These are phyloP conservation scores for Saccharomyces pastorianus DNA, from an alignment of 1,139 yeast genomes.

Conservation along the genomic window DNA sequence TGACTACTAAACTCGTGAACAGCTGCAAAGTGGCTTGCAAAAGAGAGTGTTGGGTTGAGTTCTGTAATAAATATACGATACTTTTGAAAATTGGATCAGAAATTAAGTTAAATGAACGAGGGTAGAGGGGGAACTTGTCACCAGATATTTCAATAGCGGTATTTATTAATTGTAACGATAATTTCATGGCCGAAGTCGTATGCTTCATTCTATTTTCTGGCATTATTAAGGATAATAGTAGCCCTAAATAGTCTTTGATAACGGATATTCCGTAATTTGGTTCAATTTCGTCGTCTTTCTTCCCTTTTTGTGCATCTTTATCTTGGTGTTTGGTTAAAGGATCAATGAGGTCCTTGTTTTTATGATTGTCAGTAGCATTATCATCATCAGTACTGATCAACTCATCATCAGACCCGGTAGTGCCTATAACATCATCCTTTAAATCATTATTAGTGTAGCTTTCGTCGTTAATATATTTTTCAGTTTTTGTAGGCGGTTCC, in stretches of 20 bases:
- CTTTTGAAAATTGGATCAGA: conserved; percentile 77
- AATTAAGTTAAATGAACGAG: conserved; percentile 55
- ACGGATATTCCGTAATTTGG: conserved; percentile 32
- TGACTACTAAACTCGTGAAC: conserved; percentile 56
- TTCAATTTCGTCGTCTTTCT: conserved; percentile 8
- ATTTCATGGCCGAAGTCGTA: conserved; percentile 75
- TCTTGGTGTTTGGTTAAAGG: background rate
- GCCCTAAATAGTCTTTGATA: conserved; percentile 42
- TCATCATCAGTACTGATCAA: background rate
- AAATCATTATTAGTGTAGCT: conserved; percentile 28
- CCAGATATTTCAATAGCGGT: conserved; percentile 82
- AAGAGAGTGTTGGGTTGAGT: conserved; percentile 54
- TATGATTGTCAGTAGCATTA: background rate
- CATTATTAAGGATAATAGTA: conserved; percentile 69
- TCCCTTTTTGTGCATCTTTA: background rate
- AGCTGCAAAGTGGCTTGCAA: conserved; percentile 68
- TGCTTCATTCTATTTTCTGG: conserved; percentile 77
- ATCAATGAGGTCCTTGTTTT: background rate
- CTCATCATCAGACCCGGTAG: background rate
- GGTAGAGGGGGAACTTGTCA: conserved; percentile 51
- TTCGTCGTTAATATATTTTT: conserved; percentile 27
- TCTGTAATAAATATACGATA: conserved; percentile 52
- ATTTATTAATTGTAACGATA: conserved; percentile 67
- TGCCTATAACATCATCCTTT: conserved; percentile 28
- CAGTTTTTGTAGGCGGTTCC: conserved; percentile 37